Evolutionary conservation across 306 rosid species (phyloP).

Genomic region (apple (Malus domestica)): DNA sequence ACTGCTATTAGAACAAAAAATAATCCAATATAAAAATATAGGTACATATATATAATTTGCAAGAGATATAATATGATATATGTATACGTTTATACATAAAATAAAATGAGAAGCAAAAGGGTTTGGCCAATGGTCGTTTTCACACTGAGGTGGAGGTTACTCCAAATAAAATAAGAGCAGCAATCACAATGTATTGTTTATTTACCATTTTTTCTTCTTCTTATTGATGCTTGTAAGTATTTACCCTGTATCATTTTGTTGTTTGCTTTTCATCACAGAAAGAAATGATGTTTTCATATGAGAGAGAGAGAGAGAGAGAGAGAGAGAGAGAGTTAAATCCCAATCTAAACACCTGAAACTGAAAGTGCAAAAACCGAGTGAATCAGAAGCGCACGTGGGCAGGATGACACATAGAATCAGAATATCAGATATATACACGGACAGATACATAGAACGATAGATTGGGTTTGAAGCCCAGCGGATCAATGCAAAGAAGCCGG

Average conservation of each 20-base stretch:
- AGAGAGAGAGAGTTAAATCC: background rate
- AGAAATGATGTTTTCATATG: conserved; percentile 36
- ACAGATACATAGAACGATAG: background rate
- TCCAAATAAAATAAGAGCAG: conserved; percentile 38
- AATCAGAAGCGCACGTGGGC: conserved; percentile 52
- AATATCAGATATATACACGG: background rate
- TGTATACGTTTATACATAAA: conserved; percentile 4
- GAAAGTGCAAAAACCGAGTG: conserved; percentile 10
- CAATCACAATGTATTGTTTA: conserved; percentile 37
- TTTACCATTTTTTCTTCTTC: conserved; percentile 9
- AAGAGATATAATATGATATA: conserved; percentile 17
- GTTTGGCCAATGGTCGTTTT: conserved; percentile 82
- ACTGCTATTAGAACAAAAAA: conserved; percentile 37
- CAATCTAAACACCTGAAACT: conserved; percentile 43
- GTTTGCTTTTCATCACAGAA: conserved; percentile 40
- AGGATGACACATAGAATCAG: conserved; percentile 6
- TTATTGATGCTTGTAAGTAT: background rate
- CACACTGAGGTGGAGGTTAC: conserved; percentile 70
- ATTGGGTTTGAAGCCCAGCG: background rate
- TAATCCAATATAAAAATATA: conserved; percentile 16
- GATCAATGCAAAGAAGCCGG: background rate
- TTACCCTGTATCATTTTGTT: background rate
- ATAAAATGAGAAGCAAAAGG: conserved; percentile 36
- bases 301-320: conserved; percentile 21
- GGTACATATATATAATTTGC: background rate